Percentiles rank a stretch among this genome's conserved stretches.
phyloP scores from a whole-genome alignment of 495 filamentous ascomycete genomes.

The Annulohypoxylon maeteangense region DNA sequence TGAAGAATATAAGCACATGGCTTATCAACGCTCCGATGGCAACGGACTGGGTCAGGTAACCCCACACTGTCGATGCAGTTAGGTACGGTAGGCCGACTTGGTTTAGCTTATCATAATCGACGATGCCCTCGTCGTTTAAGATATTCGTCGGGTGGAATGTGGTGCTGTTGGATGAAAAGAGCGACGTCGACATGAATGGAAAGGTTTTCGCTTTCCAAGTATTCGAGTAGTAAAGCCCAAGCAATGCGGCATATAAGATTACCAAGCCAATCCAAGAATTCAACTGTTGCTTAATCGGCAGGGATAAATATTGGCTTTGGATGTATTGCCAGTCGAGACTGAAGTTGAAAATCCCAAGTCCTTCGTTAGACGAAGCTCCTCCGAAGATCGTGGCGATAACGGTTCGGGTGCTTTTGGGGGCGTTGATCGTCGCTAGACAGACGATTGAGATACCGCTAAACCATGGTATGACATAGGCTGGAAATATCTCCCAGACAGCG shows the following conservation, averaged over 20 bases:
- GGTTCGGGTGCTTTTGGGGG: constrained; percentile 21
- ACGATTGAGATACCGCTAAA: constrained; percentile 66
- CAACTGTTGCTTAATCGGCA: constrained; percentile 49
- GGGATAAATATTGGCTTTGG: constrained; percentile 36
- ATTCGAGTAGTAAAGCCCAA: constrained; percentile 61
- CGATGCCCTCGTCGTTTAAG: constrained; percentile 20
- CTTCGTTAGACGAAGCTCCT: constrained; percentile 63
- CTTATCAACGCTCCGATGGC: constrained; percentile 31
- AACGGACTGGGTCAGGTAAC: constrained; percentile 26
- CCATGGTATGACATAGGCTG: constrained; percentile 65
- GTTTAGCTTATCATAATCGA: constrained; percentile 17
- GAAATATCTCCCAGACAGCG: constrained; percentile 65
- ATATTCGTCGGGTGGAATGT: constrained; percentile 24
- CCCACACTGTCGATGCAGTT: constrained; percentile 30
- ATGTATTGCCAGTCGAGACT: constrained; percentile 70
- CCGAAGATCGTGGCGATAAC: constrained; percentile 71
- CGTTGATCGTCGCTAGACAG: constrained; percentile 64
- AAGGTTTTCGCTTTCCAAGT: constrained; percentile 60
- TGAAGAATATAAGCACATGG: constrained; percentile 30
- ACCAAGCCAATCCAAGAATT: constrained; percentile 59
- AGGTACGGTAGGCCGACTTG: constrained; percentile 29
- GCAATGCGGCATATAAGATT: constrained; percentile 55
- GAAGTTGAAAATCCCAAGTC: constrained; percentile 59
- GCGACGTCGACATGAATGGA: constrained; percentile 59
- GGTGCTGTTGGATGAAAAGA: constrained; percentile 20